Base-by-base conservation (phyloP, 1,284 basidiomycete genomes). In the Malassezia yamatoensis region DNA sequence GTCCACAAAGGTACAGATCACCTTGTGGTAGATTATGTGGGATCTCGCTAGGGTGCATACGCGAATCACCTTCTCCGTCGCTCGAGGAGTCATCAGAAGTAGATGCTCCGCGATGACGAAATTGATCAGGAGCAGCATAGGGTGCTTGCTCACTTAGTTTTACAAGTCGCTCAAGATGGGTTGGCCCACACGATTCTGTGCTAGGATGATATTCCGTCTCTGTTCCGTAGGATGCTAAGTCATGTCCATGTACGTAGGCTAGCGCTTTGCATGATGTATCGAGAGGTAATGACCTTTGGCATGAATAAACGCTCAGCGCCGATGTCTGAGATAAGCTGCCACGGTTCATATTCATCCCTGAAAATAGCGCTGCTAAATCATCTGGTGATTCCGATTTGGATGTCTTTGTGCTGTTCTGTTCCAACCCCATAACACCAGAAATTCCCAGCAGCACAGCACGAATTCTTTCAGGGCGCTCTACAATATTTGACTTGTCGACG, bases 401-500 rank as follows among this genome's bases (percentile, higher is more conserved):
- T 7, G 38, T 20, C n/a, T 44, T 13, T 12, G 21, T 13, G 24
- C 21, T 32, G 11, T 35, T 49, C 5, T 51, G 6, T 4, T 44
- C 12, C 29, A 53, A 24, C 44, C 64, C 68, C 32, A 63, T 60
- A 2, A 63, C 61, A 0, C 59, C 62, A 0, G 70, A 56, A 13
- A 72, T 51, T 7, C 70, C 72, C 21, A 74, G 63, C 9, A 69
- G 53, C 10, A 66, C 65, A 3, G 70, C 72, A 15, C 69, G 64
- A 16, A 74, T 63, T 16, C 72, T 59, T 43, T 74, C 70, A 12
- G 72, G 72, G 13, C 72, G 59, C 53, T 74, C 72, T 12, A 74
- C 72, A 43, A 74, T 69, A 37, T 61, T 59, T 24, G 63, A 64
- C 48, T 66, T 65, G 49, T 72, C 68, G 7, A 69, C 54, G 5